Conservation (phyloP, 2,329 filamentous ascomycete genomes). For the Fusarium gaditjirri region DNA sequence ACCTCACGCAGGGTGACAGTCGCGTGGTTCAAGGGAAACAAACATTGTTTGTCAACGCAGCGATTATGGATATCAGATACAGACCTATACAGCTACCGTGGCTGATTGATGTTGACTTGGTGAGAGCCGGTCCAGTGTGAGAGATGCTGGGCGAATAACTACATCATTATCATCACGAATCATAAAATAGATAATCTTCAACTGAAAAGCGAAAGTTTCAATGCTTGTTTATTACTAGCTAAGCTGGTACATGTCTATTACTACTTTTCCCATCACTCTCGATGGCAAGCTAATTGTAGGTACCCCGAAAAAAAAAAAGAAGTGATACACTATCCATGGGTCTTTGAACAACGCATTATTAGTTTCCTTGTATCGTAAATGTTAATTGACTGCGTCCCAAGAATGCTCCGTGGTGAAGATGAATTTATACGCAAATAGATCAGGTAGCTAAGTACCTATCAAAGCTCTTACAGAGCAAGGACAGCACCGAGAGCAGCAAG, state of each 20-base stretch:
- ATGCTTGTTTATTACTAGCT: constrained; percentile 25
- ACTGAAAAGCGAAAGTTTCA: neutral
- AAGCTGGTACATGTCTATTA: constrained; percentile 27
- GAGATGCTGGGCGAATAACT: neutral
- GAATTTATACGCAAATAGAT: neutral
- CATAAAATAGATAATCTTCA: neutral
- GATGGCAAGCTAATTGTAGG: constrained; percentile 8
- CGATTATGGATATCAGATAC: constrained; percentile 59
- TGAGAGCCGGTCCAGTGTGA: neutral
- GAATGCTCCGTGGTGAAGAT: neutral
- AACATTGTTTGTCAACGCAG: constrained; percentile 70
- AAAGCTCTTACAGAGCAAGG: constrained; percentile 47
- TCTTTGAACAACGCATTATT: constrained; percentile 11
- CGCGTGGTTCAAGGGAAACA: constrained; percentile 54
- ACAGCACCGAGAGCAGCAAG: constrained; percentile 48
- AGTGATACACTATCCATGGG: constrained; percentile 1
- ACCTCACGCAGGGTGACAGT: constrained; percentile 50
- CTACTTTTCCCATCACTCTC: constrained; percentile 16
- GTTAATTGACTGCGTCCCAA: neutral
- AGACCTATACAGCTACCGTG: constrained; percentile 61
- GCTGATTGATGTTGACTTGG: constrained; percentile 62
- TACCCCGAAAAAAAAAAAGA: neutral
- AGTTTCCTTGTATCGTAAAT: constrained; percentile 6
- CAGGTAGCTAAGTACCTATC: too few relatives aligned
- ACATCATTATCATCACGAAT: neutral